Evolutionary conservation across 495 filamentous ascomycete species (phyloP).

Genomic region (Wilcoxina mikolae): DNA sequence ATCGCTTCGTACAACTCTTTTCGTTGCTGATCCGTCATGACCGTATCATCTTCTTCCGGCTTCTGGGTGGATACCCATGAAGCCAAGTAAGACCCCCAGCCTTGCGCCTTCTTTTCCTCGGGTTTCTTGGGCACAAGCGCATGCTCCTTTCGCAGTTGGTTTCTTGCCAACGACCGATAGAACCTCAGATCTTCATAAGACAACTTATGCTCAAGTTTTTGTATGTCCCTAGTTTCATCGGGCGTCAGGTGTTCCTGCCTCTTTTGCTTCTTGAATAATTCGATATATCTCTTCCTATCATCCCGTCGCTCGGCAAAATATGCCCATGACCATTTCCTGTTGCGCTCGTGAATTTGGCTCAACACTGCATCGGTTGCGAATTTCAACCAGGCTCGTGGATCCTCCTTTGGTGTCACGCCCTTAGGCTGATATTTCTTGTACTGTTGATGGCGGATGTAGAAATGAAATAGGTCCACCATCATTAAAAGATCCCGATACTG

Average conservation of each 20-base stretch:
- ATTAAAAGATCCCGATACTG: constrained; percentile 94
- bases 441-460: constrained; percentile 93
- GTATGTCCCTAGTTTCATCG: constrained; percentile 55
- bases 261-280: constrained; percentile 87
- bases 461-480: constrained; percentile 97
- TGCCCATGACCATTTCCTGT: constrained; percentile 81
- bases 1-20: constrained; percentile 96
- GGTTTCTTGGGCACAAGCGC: constrained; percentile 50
- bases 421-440: constrained; percentile 90
- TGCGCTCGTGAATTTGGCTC: constrained; percentile 84
- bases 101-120: constrained; percentile 45
- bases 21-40: constrained; percentile 86
- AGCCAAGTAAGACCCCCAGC: constrained; percentile 46
- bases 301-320: constrained; percentile 87
- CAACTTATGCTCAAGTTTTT: constrained; percentile 69
- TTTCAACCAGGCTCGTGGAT: constrained; percentile 76
- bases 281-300: constrained; percentile 75
- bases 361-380: constrained; percentile 83
- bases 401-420: constrained; percentile 63
- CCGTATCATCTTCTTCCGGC: constrained; percentile 39
- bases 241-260: constrained; percentile 55
- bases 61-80: constrained; percentile 49
- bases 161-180: constrained; percentile 86
- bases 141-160: constrained; percentile 88
- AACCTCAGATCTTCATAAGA: constrained; percentile 93